Conservation (phyloP, 2,329 filamentous ascomycete species). For the Hirsutella thompsonii region DNA sequence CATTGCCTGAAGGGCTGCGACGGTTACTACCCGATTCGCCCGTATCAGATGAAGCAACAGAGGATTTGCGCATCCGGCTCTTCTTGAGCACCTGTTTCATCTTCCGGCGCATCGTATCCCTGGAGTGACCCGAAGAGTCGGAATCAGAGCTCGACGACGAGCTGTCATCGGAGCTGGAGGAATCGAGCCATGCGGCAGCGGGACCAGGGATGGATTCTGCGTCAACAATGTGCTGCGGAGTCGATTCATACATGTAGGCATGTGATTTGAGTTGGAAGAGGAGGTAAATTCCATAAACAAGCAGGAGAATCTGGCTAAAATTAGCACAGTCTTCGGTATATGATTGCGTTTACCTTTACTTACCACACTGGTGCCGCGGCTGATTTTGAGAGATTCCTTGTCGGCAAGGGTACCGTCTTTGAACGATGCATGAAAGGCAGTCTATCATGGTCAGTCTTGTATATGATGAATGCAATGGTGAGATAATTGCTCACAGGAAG, state of each 20-base stretch:
- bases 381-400: slow-evolving; percentile 64
- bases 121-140: slow-evolving; percentile 43
- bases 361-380: slow-evolving; percentile 78
- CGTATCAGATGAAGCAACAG: slow-evolving; percentile 54
- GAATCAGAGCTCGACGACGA: slow-evolving; percentile 57
- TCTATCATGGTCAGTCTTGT: slow-evolving; percentile 37
- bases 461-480: background rate
- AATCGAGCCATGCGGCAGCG: slow-evolving; percentile 68
- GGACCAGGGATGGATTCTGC: slow-evolving; percentile 82
- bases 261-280: slow-evolving; percentile 88
- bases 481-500: slow-evolving; percentile 48
- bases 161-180: slow-evolving; percentile 43
- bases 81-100: slow-evolving; percentile 64
- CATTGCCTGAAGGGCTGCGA: slow-evolving; percentile 28
- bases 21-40: slow-evolving; percentile 18
- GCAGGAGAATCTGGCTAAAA: slow-evolving; percentile 48
- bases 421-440: slow-evolving; percentile 87
- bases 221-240: slow-evolving; percentile 83
- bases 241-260: slow-evolving; percentile 83
- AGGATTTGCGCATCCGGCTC: slow-evolving; percentile 65
- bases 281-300: slow-evolving; percentile 75
- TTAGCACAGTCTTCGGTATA: slow-evolving; percentile 8
- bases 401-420: slow-evolving; percentile 49
- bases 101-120: slow-evolving; percentile 56
- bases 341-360: slow-evolving; percentile 12